Conservation (phyloP, 805 yeast species). For the Lipomyces orientalis region DNA sequence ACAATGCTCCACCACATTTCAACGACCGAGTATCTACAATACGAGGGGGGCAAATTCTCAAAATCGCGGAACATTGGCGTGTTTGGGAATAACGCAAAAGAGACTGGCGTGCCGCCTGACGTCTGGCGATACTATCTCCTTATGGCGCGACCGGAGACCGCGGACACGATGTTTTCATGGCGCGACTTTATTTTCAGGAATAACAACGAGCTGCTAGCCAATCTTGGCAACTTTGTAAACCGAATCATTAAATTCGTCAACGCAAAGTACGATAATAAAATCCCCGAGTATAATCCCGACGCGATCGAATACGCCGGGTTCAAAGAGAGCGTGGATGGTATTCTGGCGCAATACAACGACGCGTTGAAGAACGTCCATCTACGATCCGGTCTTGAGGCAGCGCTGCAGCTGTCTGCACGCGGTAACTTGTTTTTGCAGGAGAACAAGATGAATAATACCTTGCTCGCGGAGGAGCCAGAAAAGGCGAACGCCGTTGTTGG, state of each 20-base stretch:
- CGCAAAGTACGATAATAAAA: constrained; percentile 89
- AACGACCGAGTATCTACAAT: constrained; percentile 93
- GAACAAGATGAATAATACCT: constrained; percentile 87
- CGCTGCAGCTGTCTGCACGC: constrained; percentile 88
- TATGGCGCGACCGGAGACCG: constrained; percentile 89
- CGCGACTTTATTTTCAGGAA: constrained; percentile 91
- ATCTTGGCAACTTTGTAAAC: constrained; percentile 95
- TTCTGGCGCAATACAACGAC: constrained; percentile 65
- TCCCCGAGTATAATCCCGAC: constrained; percentile 68
- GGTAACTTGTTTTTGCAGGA: constrained; percentile 97
- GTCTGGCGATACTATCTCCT: constrained; percentile 98
- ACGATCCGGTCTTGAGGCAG: constrained; percentile 87
- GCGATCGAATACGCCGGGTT: constrained; percentile 52
- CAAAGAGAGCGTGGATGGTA: constrained; percentile 63
- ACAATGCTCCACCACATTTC: constrained; percentile 87
- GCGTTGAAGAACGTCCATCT: constrained; percentile 80
- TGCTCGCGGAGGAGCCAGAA: constrained; percentile 75
- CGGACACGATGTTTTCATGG: constrained; percentile 98
- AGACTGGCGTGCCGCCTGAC: constrained; percentile 85
- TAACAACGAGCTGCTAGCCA: constrained; percentile 91
- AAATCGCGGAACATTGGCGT: constrained; percentile 98
- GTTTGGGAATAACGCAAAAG: constrained; percentile 96
- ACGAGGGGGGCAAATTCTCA: constrained; percentile 97
- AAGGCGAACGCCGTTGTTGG: constrained; percentile 91
- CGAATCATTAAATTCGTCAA: constrained; percentile 87